Evolutionary conservation across 1,284 basidiomycete genomes (phyloP), one percentile per base, ranked within the genome.

Genomic region (Sphaerobolus stellatus): DNA sequence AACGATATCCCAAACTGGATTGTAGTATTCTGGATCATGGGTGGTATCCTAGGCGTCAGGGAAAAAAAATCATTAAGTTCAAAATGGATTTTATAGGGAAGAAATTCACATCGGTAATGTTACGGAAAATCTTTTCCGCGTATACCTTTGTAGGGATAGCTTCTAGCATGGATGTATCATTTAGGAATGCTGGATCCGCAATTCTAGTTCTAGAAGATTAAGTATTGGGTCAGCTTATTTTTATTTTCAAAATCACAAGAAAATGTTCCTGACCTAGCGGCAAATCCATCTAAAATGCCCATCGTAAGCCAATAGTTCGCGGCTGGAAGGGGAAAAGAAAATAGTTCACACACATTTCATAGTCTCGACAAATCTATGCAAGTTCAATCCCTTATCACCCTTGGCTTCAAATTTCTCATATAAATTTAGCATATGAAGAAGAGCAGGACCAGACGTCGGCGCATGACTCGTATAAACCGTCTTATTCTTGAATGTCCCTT

Each of bases 381-480:
- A 73, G 60, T 83, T 85, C 22, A 90, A 63, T 1, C 74, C 73
- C 13, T 79, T 83, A 53, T 77, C 70, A 47, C 77, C 69, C 8
- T 68, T 63, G 48, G 71, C 61, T 54, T 85, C 75, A 64, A 80
- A 92, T 29, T 77, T 74, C 62, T 92, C 90, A 45, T 91, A 71
- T 22, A 92, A 66, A 63, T 94, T 93, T 24, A 94, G 71, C 79
- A 93, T 87, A 65, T 91, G 84, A 41, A 92, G 68, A 28, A 94
- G 71, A 6, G 88, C 88, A 63, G 88, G 83, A 18, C 92, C 93
- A 27, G 85, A 91, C 4, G 89, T 87, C 5, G 94, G 95, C 9
- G 90, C 86, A 63, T 83, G 82, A 0, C 89, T 83, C 0, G 92
- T 94, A 71, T 92, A 97, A 24, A 98, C 78, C 56, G 82, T 91